phyloP scores from a whole-genome alignment of 805 yeast genomes.

The Metschnikowia kofuensis region DNA sequence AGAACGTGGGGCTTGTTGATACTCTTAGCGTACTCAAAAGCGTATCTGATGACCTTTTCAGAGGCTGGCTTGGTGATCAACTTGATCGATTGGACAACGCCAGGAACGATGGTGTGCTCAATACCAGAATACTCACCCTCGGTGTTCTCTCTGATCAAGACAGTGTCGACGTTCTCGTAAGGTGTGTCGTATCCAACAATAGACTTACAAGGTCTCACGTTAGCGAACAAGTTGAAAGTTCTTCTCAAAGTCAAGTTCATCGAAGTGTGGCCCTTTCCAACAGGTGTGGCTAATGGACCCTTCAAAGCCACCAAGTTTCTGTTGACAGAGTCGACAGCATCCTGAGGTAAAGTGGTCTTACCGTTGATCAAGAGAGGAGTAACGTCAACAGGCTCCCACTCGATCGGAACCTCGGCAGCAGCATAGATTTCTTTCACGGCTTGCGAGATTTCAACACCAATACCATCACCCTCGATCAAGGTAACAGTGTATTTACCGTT shows the following conservation, averaged over 20 bases:
- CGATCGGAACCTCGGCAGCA: slow-evolving; percentile 94
- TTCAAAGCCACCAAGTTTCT: slow-evolving; percentile 91
- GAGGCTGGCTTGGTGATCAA: slow-evolving; percentile 95
- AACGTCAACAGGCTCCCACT: slow-evolving; percentile 96
- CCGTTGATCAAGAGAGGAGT: slow-evolving; percentile 91
- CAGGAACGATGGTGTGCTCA: slow-evolving; percentile 97
- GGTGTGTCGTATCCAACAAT: slow-evolving; percentile 93
- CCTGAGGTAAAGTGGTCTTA: slow-evolving; percentile 87
- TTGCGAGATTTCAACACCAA: slow-evolving; percentile 91
- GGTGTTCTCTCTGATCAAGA: slow-evolving; percentile 96
- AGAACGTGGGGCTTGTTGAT: slow-evolving; percentile 83
- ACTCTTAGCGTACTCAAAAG: slow-evolving; percentile 92
- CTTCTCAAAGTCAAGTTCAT: slow-evolving; percentile 96
- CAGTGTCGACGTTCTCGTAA: slow-evolving; percentile 85
- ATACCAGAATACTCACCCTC: slow-evolving; percentile 99
- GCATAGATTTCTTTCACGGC: slow-evolving; percentile 90
- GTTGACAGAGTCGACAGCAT: slow-evolving; percentile 90
- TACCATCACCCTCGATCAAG: slow-evolving; percentile 97
- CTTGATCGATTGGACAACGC: slow-evolving; percentile 97
- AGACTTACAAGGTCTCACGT: slow-evolving; percentile 95
- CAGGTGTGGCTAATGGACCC: slow-evolving; percentile 98
- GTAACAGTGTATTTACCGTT: slow-evolving; percentile 92
- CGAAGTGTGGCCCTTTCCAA: slow-evolving; percentile 97
- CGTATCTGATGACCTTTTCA: slow-evolving; percentile 94
- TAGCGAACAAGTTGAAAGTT: slow-evolving; percentile 93